Conservation (phyloP, 2,329 filamentous ascomycete genomes). For the Macrophomina tecta region DNA sequence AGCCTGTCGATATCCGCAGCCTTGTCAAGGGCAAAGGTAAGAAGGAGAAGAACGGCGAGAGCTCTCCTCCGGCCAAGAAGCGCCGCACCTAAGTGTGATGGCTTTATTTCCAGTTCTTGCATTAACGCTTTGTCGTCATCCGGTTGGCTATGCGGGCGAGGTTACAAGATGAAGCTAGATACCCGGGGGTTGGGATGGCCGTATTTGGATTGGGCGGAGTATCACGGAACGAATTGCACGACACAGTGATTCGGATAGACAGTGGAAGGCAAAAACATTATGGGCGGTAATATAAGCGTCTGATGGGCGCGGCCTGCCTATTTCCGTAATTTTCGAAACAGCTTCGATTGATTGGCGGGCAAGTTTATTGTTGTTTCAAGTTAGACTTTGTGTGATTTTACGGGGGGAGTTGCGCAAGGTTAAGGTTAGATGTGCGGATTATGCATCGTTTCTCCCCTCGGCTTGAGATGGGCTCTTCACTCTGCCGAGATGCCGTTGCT, state of each 20-base stretch:
- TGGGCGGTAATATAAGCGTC: background rate
- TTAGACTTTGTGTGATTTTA: background rate
- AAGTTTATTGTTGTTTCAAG: background rate
- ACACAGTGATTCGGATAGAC: conserved; percentile 7
- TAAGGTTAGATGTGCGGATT: background rate
- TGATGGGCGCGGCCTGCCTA: background rate
- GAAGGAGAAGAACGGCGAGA: conserved; percentile 46
- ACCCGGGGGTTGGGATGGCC: background rate
- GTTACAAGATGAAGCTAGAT: conserved; percentile 16
- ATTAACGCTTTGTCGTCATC: background rate
- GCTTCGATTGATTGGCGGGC: conserved; percentile 4
- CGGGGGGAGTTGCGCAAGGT: background rate
- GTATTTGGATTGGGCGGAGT: background rate
- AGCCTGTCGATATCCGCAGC: conserved; percentile 54
- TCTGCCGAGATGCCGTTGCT: background rate
- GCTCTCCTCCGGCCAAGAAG: conserved; percentile 46
- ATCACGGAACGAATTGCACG: background rate
- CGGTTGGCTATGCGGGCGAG: background rate
- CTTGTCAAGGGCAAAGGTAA: conserved; percentile 54
- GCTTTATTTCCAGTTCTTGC: background rate
- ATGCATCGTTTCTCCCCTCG: background rate
- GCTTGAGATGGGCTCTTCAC: background rate
- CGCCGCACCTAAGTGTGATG: conserved; percentile 32
- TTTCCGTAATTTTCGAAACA: background rate
- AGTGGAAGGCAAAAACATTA: background rate